Base-by-base conservation (phyloP, 2,329 filamentous ascomycete genomes). In the Pseudogymnoascus sp. region DNA sequence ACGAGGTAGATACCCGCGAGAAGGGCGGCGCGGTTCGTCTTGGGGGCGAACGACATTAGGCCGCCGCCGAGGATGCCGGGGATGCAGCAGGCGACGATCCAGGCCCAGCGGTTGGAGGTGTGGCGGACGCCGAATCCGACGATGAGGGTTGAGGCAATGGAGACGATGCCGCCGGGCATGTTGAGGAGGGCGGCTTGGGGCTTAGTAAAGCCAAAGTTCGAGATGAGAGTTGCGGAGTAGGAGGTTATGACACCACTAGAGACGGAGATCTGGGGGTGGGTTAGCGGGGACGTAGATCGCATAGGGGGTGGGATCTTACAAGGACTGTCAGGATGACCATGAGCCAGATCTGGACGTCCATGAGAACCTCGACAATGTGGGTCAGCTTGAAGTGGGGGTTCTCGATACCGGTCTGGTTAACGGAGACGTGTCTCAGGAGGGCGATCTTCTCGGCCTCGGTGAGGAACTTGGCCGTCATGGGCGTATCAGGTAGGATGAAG, bases 401-500 rank as follows among this genome's bases (percentile, higher is more conserved):
- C 59, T 75, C 71, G 39, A 82, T 76, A 21, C 81, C 80, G 1
- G 78, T 82, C 69, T 82, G 76, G 69, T 83, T 82, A 59, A 77
- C 73, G 35, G 74, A 77, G 60, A 82, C 74, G 59, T 79, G 77
- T 69, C 77, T 77, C 35, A 80, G 70, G 5, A 81, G 71, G 0
- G 73, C 75, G 5, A 76, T 73, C 62, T 74, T 74, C 65, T 77
- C 74, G 9, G 62, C 65, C 21, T 72, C 67, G 1, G 68, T 71
- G 23, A 76, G 64, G 67, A 71, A 76, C 5, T 58, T 57, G 4
- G 78, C 76, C 60, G 73, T 69, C 68, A 79, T 76, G 0, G 77
- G 77, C 3, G 74, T 76, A 65, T 79, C 77, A 0, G 79, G 79
- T 18, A 82, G 67, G 61, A 76, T 73, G 48, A 76, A 65, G 18